A percentile compares a stretch with the other conserved stretches of the same genome.
Evolutionary conservation across 2,329 filamentous ascomycete species (phyloP).

Genomic region (Penicillium expansum): DNA sequence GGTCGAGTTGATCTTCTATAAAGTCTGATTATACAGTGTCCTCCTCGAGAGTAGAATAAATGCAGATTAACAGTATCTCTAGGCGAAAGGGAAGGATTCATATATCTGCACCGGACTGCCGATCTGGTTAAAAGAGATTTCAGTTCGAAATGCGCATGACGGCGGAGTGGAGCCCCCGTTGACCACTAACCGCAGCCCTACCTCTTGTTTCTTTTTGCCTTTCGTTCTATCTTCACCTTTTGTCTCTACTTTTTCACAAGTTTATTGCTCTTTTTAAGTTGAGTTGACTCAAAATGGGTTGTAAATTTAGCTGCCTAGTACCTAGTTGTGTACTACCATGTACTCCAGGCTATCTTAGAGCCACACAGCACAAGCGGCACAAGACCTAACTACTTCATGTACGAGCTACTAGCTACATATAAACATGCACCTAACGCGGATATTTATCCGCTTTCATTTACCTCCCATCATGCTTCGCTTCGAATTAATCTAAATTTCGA

Average conservation of each 20-base stretch:
- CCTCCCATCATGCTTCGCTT: neutral
- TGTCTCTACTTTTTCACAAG: neutral
- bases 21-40: neutral
- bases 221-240: neutral
- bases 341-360: neutral
- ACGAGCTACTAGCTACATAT: neutral
- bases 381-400: neutral
- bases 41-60: neutral
- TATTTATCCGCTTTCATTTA: neutral
- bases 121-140: slow-evolving; percentile 4
- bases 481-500: neutral
- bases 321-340: neutral
- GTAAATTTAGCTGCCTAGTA: neutral
- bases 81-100: neutral
- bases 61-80: neutral
- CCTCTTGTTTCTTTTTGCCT: neutral
- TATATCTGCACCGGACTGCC: neutral
- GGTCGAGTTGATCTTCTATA: neutral
- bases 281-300: neutral
- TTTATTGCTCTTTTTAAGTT: neutral
- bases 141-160: neutral
- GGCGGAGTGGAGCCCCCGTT: neutral
- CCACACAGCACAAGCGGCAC: neutral
- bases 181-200: neutral
- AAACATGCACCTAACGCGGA: neutral